Evolutionary conservation across 1,139 yeast genomes (phyloP), one percentile per base, ranked within the genome.

Genomic region (Taiozyma sp.): DNA sequence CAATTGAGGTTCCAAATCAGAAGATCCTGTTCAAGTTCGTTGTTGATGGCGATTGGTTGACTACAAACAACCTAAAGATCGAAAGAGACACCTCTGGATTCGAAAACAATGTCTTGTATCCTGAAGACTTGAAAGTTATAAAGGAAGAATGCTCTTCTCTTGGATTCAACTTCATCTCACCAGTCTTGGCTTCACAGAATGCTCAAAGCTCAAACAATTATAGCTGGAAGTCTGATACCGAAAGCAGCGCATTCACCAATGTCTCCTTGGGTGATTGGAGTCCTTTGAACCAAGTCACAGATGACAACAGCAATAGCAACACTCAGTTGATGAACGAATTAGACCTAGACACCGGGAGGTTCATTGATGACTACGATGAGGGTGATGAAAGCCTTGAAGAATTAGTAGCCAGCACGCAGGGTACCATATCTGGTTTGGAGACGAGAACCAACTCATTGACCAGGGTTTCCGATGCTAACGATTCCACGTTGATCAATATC

Each of bases 41-140:
- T 48, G 88, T 84, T 51, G 88, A 84, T 63, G 87, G 82, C n/a
- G 73, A 72, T 49, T 84, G 90, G 90, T 49, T 63, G 42, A 73
- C 76, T 14, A 71, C 78, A 22, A 62, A 69, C 1, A 52, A 63
- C 38, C 77, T 78, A 56, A 69, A 67, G 45, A 63, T 68, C 44
- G 75, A 75, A 58, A 64, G 56, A 12, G 86, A 80, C 59, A 42
- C 44, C 23, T 22, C 41, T 8, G 87, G 86, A 9, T 77, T 69
- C 57, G 79, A 74, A 49, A 83, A 82, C 69, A 82, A 82, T 61
- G 74, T 74, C 16, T 60, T 81, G 50, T 73, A 72, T 49, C 65
- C 71, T 2, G 66, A 67, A 12, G 82, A 79, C 54, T 66, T 80
- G 41, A 61, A 47, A 19, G 43, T 38, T 19, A 32, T 32, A 7